phyloP scores from a whole-genome alignment of 192 early-diverging fungal species.

The Coemansia guatemalensis region DNA sequence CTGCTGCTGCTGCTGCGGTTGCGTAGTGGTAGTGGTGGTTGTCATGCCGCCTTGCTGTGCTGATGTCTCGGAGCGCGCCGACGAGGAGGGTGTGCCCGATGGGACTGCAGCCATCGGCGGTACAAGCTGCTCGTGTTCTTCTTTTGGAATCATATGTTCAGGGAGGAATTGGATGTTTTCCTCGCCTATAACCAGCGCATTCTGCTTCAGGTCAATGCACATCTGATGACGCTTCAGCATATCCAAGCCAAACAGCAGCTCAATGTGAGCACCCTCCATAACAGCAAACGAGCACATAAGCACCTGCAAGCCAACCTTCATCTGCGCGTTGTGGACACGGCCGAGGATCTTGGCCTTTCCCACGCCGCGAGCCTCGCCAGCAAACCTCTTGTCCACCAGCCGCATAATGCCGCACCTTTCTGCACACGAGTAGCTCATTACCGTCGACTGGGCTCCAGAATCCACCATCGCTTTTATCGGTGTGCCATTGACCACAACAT shows the following conservation, averaged over 20 bases:
- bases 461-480: conserved; percentile 93
- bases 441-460: conserved; percentile 94
- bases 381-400: conserved; percentile 83
- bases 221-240: conserved; percentile 93
- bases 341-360: conserved; percentile 96
- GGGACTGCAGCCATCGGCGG: conserved; percentile 13
- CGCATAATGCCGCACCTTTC: conserved; percentile 84
- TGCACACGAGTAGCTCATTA: conserved; percentile 73
- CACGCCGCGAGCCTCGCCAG: conserved; percentile 89
- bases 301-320: conserved; percentile 77
- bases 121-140: conserved; percentile 28
- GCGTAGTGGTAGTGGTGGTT: neutral
- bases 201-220: conserved; percentile 85
- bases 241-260: conserved; percentile 92
- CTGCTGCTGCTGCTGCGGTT: too few species aligned
- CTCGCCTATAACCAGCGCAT: conserved; percentile 77
- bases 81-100: conserved; percentile 12
- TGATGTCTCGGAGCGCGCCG: conserved; percentile 5
- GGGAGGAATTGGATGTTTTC: conserved; percentile 81
- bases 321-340: conserved; percentile 85
- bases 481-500: conserved; percentile 85
- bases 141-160: conserved; percentile 89
- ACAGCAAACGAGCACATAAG: conserved; percentile 90
- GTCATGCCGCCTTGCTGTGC: conserved; percentile 6
- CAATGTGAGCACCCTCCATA: conserved; percentile 89